Evolutionary conservation across 129 eudicot genomes (phyloP).

Genomic region (Erigeron canadensis): DNA sequence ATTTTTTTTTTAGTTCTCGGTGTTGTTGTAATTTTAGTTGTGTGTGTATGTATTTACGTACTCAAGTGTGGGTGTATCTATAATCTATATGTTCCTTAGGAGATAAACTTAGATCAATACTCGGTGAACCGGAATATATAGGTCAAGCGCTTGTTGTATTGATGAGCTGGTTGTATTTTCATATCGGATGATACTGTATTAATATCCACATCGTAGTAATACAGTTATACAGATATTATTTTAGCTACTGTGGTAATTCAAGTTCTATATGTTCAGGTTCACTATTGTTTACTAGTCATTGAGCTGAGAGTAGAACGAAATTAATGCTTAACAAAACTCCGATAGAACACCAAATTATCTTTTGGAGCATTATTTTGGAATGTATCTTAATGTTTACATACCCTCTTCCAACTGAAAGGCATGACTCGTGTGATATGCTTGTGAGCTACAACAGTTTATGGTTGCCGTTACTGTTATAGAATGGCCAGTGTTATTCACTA

Average conservation of each 20-base stretch:
- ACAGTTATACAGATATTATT: neutral
- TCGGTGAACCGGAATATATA: too few species aligned
- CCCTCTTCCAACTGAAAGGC: neutral
- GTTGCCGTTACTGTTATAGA: neutral
- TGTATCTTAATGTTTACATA: neutral
- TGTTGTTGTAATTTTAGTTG: too few species aligned
- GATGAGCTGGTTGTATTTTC: neutral
- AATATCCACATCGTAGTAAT: too few species aligned
- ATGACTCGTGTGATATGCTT: conserved; percentile 7
- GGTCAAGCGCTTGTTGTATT: too few species aligned
- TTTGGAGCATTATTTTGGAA: conserved; percentile 11
- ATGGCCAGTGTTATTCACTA: neutral
- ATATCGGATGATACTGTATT: neutral
- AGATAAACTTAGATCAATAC: too few species aligned
- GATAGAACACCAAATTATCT: neutral
- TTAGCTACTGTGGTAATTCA: neutral
- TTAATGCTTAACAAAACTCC: neutral
- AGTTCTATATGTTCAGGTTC: neutral
- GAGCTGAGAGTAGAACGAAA: neutral
- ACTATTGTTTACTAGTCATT: neutral
- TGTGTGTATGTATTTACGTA: too few species aligned
- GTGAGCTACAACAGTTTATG: conserved; percentile 12
- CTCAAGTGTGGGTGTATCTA: too few species aligned
- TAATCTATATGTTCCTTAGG: too few species aligned
- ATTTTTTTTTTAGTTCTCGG: too few species aligned